These are phyloP conservation scores for Fusarium scirpi DNA, from an alignment of 2,329 filamentous ascomycete species.

Conservation along the genomic window DNA sequence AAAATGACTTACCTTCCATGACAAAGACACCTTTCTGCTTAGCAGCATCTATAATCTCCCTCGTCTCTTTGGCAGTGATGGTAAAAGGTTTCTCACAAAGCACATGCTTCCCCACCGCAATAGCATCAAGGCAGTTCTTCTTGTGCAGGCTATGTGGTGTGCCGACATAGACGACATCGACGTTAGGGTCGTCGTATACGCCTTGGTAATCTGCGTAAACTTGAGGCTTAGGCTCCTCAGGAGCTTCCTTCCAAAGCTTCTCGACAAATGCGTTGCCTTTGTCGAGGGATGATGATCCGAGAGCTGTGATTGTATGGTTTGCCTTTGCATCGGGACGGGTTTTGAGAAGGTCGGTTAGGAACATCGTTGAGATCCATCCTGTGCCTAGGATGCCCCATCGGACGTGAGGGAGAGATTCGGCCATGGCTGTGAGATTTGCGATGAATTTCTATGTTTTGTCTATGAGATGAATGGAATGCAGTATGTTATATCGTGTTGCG, in stretches of 20 bases:
- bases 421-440: slow-evolving; percentile 17
- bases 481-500: neutral
- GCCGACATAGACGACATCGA: slow-evolving; percentile 61
- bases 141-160: slow-evolving; percentile 60
- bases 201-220: slow-evolving; percentile 47
- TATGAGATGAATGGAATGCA: too few species aligned
- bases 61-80: slow-evolving; percentile 17
- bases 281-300: neutral
- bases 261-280: slow-evolving; percentile 11
- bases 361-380: slow-evolving; percentile 35
- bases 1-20: slow-evolving; percentile 15
- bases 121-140: slow-evolving; percentile 58
- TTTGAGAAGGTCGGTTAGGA: slow-evolving; percentile 7
- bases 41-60: slow-evolving; percentile 16
- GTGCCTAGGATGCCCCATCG: slow-evolving; percentile 29
- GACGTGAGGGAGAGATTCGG: slow-evolving; percentile 1
- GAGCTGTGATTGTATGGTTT: slow-evolving; percentile 8
- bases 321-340: slow-evolving; percentile 13
- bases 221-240: neutral
- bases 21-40: slow-evolving; percentile 16
- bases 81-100: slow-evolving; percentile 61
- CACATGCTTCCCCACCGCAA: slow-evolving; percentile 57
- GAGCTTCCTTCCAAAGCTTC: slow-evolving; percentile 12
- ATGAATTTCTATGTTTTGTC: neutral
- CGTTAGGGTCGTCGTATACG: slow-evolving; percentile 55